Base-by-base conservation (phyloP, 331 rosid genomes). In the Prunus yedoensis region DNA sequence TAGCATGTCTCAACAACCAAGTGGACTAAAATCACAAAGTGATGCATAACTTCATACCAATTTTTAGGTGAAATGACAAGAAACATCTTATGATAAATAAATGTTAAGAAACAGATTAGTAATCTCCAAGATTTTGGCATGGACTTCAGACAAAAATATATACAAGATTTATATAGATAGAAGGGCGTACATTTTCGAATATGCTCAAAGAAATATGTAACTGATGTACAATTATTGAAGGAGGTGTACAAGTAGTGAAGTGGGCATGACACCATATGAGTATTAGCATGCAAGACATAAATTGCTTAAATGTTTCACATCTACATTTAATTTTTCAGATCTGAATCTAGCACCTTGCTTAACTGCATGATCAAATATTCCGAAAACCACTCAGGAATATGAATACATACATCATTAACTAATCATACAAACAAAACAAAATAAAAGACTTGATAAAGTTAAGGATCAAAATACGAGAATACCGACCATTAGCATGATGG, bases 401-500 rank as follows among this genome's bases (percentile, higher is more conserved):
- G 21, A 27, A 17, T 15, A 27, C 27, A 8, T 32, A 4, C 47
- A 30, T 3, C 8, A 64, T 64, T 18, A 17, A 32, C 47, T 27
- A 38, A 18, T 32, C 3, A 38, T 38, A 0, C 13, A 35, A 35
- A 64, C 46, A 74, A 76, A 38, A 38, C 43, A 38, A 38, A 38
- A 57, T 53, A 47, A 14, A 65, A 63, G 54, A 7, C 8, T 41
- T 6, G 1, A 21, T 52, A 73, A 68, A 73, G 3, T 10, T 61
- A 53, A 45, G 28, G 27, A 62, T 30, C 46, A 68, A 45, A 68
- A 18, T 8, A n/a, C 25, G 25, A 71, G 9, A 53, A 8, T 13
- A 66, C 84, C 47, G 73, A 94, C 99, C 97, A 87, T 83, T 2
- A 94, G 81, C 99, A 94, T 92, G 71, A 94, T 88, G 32, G 99